phyloP scores from a whole-genome alignment of 352 stramenopile genomes.

The Phytophthora idaei region DNA sequence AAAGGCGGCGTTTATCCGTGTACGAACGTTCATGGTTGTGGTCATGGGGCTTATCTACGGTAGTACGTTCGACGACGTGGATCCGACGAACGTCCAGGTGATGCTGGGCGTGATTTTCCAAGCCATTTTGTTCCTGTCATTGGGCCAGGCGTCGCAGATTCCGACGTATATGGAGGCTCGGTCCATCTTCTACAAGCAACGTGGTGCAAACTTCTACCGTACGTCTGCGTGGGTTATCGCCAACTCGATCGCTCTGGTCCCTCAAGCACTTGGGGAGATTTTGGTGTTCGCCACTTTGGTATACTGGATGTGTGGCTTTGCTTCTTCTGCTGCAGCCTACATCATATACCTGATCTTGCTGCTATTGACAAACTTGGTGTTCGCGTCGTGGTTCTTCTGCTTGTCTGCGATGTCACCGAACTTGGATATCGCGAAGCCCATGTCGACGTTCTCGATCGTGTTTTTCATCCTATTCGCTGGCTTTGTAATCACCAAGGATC shows the following conservation, averaged over 20 bases:
- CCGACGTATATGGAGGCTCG: conserved; percentile 72
- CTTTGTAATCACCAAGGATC: conserved; percentile 58
- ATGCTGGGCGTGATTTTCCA: conserved; percentile 83
- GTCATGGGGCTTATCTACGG: conserved; percentile 58
- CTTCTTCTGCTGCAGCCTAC: conserved; percentile 26
- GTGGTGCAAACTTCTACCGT: conserved; percentile 76
- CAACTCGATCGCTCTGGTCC: conserved; percentile 32
- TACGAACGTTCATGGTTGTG: conserved; percentile 42
- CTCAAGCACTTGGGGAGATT: conserved; percentile 52
- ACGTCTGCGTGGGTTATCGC: conserved; percentile 71
- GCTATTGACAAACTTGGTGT: conserved; percentile 40
- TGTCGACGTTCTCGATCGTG: conserved; percentile 44
- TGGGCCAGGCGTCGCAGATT: conserved; percentile 79
- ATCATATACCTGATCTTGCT: conserved; percentile 42
- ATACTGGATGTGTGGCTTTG: conserved; percentile 80
- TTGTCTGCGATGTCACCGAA: conserved; percentile 39
- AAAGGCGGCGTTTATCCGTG: conserved; percentile 44
- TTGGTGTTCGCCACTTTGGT: conserved; percentile 76
- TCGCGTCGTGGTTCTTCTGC: conserved; percentile 44
- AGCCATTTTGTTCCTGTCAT: conserved; percentile 75
- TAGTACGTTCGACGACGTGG: conserved; percentile 54
- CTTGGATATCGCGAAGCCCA: conserved; percentile 43
- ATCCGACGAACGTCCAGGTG: conserved; percentile 42
- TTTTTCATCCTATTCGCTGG: conserved; percentile 54
- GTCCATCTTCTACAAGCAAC: conserved; percentile 85